Evolutionary conservation across 176 grass and related monocot genomes (phyloP).

Genomic region (Aegilops umbellulata): DNA sequence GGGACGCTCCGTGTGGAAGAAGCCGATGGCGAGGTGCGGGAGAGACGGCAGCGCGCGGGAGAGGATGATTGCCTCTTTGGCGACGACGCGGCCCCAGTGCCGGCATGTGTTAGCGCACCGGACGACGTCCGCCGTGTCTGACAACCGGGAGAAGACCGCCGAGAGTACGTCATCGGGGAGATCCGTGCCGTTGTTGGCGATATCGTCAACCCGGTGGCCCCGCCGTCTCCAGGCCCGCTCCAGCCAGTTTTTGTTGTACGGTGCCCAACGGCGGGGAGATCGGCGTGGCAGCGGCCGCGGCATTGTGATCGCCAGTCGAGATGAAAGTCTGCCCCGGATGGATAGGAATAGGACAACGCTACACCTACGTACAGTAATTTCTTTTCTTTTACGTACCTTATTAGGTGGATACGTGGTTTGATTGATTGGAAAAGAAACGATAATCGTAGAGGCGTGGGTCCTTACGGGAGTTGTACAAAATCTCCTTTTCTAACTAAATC

Average conservation of each 20-base stretch:
- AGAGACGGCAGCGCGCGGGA: not conserved
- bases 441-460: too few species aligned
- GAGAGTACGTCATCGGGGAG: not conserved
- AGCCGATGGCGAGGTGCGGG: not conserved
- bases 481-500: too few species aligned
- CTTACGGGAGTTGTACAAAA: too few species aligned
- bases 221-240: not conserved
- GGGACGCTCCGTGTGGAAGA: not conserved
- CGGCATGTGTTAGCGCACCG: conserved; percentile 17
- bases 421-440: too few species aligned
- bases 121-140: not conserved
- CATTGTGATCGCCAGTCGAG: not conserved
- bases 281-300: not conserved
- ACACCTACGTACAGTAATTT: too few species aligned
- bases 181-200: not conserved
- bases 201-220: not conserved
- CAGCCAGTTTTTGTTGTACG: not conserved
- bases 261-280: not conserved
- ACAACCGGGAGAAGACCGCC: not conserved
- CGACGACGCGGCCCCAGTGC: not conserved
- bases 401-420: too few species aligned
- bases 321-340: too few species aligned
- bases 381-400: too few species aligned
- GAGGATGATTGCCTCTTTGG: not conserved
- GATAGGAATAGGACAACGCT: too few species aligned